A percentile compares a stretch with the other conserved stretches of the same genome.
Conservation (phyloP, 305 asterid species). For the Fraxinus ornus region DNA sequence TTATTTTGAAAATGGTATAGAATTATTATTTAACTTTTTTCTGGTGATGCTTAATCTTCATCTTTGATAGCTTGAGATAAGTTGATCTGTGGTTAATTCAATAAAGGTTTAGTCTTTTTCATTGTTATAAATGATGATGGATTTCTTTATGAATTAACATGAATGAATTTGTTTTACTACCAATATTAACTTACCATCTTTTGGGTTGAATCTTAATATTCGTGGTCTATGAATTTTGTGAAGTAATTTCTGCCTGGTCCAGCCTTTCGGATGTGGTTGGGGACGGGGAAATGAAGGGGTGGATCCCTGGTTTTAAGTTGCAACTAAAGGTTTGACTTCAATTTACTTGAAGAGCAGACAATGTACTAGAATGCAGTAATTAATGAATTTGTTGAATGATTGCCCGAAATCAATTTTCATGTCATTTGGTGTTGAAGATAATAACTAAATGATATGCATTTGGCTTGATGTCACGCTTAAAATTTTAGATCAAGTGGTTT, state of each 20-base stretch:
- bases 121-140: background rate
- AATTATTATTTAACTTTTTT: background rate
- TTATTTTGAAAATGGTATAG: constrained; percentile 53
- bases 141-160: background rate
- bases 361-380: background rate
- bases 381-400: background rate
- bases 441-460: background rate
- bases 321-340: background rate
- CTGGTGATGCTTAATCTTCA: constrained; percentile 1
- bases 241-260: background rate
- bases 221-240: background rate
- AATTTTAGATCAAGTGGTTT: background rate
- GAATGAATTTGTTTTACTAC: background rate
- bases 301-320: background rate
- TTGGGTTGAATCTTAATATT: background rate
- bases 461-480: background rate
- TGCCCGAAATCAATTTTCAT: background rate
- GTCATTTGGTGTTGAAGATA: background rate
- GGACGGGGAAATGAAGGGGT: background rate
- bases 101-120: constrained; percentile 3
- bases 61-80: constrained; percentile 2
- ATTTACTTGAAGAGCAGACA: constrained; percentile 2
- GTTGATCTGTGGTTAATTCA: constrained; percentile 24
- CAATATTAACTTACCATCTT: background rate
- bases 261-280: background rate